Base-by-base conservation (phyloP, 768 basidiomycete species). In the Pleurotus citrinopileatus region DNA sequence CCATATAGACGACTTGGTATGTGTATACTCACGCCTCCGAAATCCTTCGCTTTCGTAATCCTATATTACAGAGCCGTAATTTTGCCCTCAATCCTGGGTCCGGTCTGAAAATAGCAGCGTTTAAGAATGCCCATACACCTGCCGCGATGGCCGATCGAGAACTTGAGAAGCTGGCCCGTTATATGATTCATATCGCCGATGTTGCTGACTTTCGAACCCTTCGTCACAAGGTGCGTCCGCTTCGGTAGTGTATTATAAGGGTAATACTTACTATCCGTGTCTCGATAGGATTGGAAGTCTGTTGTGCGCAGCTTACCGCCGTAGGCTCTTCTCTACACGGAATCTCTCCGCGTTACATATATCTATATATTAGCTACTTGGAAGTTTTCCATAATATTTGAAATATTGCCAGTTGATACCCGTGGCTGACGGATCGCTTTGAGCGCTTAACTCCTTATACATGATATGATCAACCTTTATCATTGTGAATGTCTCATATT, bases 81-180 rank as follows among this genome's bases (percentile, higher is more conserved):
- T 94, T 94, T 68, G 93, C 92, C 3, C 73, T 94, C 55, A 94
- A 96, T 63, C 90, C 91, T 1, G 77, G 75, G 40, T 84, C 91
- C 68, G 93, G 92, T 4, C 74, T 95, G 34, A 92, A 90, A 68
- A 91, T 94, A 23, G 78, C 80, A 22, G 81, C 93, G 0, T 95
- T 89, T 75, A 89, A 86, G 67, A 79, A 84, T 57, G 89, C 89
- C 1, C 85, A 89, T 61, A 89, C 85, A 7, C 65, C 72, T 8
- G 80, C 83, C 59, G 77, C 81, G 5, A 70, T 72, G 64, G 84
- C 77, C 12, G 88, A 94, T 65, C 76, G 81, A 40, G 91, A 92
- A 60, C 73, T 94, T 9, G 71, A 76, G 28, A 86, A 81, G 59
- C 70, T 91, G n/a, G 67, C 77, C 17, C 71, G 70, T 45, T 92